These are phyloP conservation scores for Flaveria bidentis DNA, from an alignment of 129 eudicot species.

Conservation along the genomic window DNA sequence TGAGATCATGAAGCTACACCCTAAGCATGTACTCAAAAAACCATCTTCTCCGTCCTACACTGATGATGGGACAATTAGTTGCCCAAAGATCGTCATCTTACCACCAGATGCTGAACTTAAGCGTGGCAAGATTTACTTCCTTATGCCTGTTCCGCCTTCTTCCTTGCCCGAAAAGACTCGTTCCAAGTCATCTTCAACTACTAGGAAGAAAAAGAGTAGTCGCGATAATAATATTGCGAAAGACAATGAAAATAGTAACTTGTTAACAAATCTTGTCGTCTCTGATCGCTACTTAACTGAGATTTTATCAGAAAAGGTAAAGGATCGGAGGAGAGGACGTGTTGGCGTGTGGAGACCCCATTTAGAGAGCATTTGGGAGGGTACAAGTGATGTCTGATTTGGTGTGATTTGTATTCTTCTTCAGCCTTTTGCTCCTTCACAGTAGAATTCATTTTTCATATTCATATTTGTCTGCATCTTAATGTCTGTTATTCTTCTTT, in stretches of 20 bases:
- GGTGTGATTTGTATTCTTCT: slow-evolving; percentile 9
- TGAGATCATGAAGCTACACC: slow-evolving; percentile 73
- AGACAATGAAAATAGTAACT: slow-evolving; percentile 12
- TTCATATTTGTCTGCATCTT: slow-evolving; percentile 22
- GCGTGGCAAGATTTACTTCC: slow-evolving; percentile 93
- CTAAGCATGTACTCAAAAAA: slow-evolving; percentile 77
- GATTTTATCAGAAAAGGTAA: slow-evolving; percentile 67
- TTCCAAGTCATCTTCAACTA: slow-evolving; percentile 35
- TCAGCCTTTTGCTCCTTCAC: background rate
- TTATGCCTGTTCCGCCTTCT: slow-evolving; percentile 69
- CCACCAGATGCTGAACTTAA: slow-evolving; percentile 87
- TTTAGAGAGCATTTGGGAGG: slow-evolving; percentile 85
- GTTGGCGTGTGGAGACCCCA: slow-evolving; percentile 91
- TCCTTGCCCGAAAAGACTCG: slow-evolving; percentile 43
- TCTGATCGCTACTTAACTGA: slow-evolving; percentile 76
- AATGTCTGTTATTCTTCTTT: slow-evolving; percentile 31
- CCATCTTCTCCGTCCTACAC: slow-evolving; percentile 57
- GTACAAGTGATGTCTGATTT: slow-evolving; percentile 32
- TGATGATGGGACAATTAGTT: slow-evolving; percentile 35
- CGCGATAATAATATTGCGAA: slow-evolving; percentile 6
- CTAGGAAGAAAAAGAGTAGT: slow-evolving; percentile 39
- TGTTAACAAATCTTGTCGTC: slow-evolving; percentile 38
- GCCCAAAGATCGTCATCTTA: slow-evolving; percentile 66
- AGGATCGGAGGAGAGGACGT: slow-evolving; percentile 78
- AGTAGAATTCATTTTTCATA: slow-evolving; percentile 33